These are phyloP conservation scores for Thelonectria discophora DNA, from an alignment of 2,329 filamentous ascomycete species.

Conservation along the genomic window DNA sequence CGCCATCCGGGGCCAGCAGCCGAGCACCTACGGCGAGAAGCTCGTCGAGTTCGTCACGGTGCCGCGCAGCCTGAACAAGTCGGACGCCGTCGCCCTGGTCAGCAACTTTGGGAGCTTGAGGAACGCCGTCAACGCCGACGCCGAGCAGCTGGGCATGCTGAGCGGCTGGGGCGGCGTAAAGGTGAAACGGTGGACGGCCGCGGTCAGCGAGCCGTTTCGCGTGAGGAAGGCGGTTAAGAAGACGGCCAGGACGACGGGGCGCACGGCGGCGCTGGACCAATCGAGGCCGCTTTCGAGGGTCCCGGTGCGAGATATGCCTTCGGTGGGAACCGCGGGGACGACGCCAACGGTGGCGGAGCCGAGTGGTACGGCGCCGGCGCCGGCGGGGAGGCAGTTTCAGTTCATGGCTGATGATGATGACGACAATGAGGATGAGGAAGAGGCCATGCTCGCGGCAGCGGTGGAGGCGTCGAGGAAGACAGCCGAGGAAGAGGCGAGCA, in stretches of 20 bases:
- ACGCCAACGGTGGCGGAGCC: conserved; percentile 17
- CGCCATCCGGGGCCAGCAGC: conserved; percentile 86
- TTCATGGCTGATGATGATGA: conserved; percentile 55
- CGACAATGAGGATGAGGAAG: conserved; percentile 56
- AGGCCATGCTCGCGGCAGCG: conserved; percentile 59
- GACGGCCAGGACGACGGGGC: conserved; percentile 39
- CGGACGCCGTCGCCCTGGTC: conserved; percentile 89
- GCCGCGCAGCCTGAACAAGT: conserved; percentile 90
- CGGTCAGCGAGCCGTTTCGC: conserved; percentile 86
- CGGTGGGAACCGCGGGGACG: conserved; percentile 27
- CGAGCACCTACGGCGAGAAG: conserved; percentile 83
- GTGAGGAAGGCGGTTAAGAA: conserved; percentile 73
- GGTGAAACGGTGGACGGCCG: conserved; percentile 83
- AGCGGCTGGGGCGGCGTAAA: conserved; percentile 96
- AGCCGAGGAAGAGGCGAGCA: conserved; percentile 42
- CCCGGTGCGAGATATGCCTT: conserved; percentile 52
- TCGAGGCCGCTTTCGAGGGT: conserved; percentile 53
- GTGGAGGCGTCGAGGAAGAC: conserved; percentile 58
- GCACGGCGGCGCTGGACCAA: conserved; percentile 47
- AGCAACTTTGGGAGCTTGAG: conserved; percentile 90
- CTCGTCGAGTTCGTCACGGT: conserved; percentile 93
- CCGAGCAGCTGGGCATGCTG: conserved; percentile 86
- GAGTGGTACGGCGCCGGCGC: conserved; percentile 11
- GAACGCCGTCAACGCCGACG: conserved; percentile 85
- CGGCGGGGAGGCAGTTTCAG: conserved; percentile 47